Evolutionary conservation across 768 basidiomycete species (phyloP), one percentile per base, ranked within the genome.

Genomic region (Phlegmacium glaucopus): DNA sequence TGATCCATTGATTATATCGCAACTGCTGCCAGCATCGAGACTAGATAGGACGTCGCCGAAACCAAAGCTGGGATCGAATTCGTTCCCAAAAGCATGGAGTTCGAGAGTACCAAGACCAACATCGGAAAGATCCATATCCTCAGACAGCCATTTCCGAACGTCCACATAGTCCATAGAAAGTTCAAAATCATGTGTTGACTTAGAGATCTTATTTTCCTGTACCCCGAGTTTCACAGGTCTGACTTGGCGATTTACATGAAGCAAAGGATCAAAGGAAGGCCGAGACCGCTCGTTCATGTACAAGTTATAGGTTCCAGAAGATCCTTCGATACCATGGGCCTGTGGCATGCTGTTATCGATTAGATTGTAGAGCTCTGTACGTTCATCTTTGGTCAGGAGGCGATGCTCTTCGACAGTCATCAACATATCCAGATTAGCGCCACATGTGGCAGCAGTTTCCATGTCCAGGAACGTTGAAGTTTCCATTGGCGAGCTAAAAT

Each of bases 201-300:
- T 29, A 18, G 44, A 29, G n/a, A 50, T 37, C 28, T 47, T 53
- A 18, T 34, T 42, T 13, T 17, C 40, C 17, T 42, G 36, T 16
- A 40, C 39, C 35, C 39, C 50, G 22, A 39, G 11, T 42, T 47
- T 53, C 44, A 15, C 49, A 38, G 51, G 28, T 44, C 22, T 18
- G 27, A 40, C 29, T 39, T 40, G 18, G 39, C 45, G 39, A 29
- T 38, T 39, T 27, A 44, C 22, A 39, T 52, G 45, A 37, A 62
- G 48, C 38, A 77, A 61, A 9, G 68, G 68, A 45, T 80, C 72
- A 49, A 71, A 80, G 59, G 76, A 80, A 26, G 70, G 62, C 47
- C 68, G 68, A 17, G 67, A 64, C 53, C 70, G 74, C 42, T 73
- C 68, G 44, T 73, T 65, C 80, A 80, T 82, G 53, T 73, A 70